These are phyloP conservation scores for Athelia psychrophila DNA, from an alignment of 1,284 basidiomycete genomes.

Conservation along the genomic window DNA sequence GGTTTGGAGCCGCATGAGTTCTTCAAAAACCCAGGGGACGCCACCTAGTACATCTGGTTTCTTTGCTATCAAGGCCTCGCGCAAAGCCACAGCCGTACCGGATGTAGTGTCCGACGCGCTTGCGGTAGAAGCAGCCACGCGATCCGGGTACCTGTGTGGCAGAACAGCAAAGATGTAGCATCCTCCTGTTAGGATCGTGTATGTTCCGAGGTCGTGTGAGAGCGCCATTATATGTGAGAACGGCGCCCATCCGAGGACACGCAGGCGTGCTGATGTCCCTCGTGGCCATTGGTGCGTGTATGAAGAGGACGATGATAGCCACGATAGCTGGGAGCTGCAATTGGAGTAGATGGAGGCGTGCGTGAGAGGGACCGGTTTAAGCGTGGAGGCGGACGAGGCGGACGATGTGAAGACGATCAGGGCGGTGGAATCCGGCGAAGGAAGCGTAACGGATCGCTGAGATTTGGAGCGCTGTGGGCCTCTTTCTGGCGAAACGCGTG, in stretches of 20 bases:
- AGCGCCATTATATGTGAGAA: conserved; percentile 30
- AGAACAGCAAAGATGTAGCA: conserved; percentile 29
- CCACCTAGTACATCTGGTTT: conserved; percentile 19
- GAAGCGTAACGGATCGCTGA: conserved; percentile 1
- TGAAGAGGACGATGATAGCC: conserved; percentile 1
- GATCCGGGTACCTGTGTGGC: conserved; percentile 22
- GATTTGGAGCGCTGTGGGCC: conserved; percentile 12
- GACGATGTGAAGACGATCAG: conserved; percentile 32
- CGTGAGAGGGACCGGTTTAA: conserved; percentile 30
- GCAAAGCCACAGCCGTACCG: conserved; percentile 1
- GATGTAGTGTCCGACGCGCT: neutral
- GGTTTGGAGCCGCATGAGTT: conserved; percentile 11
- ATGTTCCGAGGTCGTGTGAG: conserved; percentile 20
- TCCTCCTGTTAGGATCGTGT: conserved; percentile 23
- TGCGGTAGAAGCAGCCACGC: neutral
- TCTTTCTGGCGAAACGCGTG: conserved; percentile 17
- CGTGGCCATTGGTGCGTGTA: conserved; percentile 23
- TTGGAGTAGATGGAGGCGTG: conserved; percentile 24
- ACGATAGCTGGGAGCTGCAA: conserved; percentile 18
- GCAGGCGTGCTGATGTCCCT: conserved; percentile 20
- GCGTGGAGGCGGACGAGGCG: conserved; percentile 28
- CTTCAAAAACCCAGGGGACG: conserved; percentile 26
- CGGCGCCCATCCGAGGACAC: conserved; percentile 31
- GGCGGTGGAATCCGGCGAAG: conserved; percentile 16
- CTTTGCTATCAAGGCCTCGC: conserved; percentile 6